Percentiles rank a stretch among this genome's conserved stretches.
These are phyloP conservation scores for Paecilomyces dactylethromorphus DNA, from an alignment of 2,329 filamentous ascomycete species.

Conservation along the genomic window DNA sequence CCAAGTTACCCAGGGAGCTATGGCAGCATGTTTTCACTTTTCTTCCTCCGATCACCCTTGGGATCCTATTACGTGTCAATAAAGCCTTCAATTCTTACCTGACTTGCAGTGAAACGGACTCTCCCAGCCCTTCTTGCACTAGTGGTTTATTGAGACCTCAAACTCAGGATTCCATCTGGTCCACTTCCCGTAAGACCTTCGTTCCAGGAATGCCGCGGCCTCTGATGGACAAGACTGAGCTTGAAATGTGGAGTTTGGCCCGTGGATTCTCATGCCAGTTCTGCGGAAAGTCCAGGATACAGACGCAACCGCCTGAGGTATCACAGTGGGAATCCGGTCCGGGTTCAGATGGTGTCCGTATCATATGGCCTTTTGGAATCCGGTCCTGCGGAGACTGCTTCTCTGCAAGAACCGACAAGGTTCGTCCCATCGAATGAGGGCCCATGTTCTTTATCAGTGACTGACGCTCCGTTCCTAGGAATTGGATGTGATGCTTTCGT, in stretches of 20 bases:
- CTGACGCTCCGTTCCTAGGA: constrained; percentile 49
- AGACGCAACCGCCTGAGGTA: constrained; percentile 23
- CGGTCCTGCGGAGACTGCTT: constrained; percentile 64
- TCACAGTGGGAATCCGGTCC: constrained; percentile 55
- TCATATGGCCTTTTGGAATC: constrained; percentile 66
- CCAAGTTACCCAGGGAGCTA: constrained; percentile 52
- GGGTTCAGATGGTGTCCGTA: constrained; percentile 52
- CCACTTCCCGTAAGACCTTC: constrained; percentile 58
- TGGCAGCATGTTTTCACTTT: constrained; percentile 67
- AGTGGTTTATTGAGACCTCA: constrained; percentile 24
- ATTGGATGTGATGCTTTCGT: constrained; percentile 60
- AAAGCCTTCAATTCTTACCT: constrained; percentile 59
- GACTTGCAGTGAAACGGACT: constrained; percentile 37
- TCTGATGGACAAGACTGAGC: constrained; percentile 57
- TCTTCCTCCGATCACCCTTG: constrained; percentile 57
- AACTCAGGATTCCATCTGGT: constrained; percentile 65
- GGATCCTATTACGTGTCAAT: constrained; percentile 61
- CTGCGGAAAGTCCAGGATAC: constrained; percentile 45
- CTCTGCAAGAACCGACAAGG: constrained; percentile 55
- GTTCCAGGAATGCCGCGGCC: constrained; percentile 64
- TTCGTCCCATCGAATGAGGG: constrained; percentile 34
- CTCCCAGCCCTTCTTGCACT: constrained; percentile 25
- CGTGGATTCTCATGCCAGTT: constrained; percentile 61
- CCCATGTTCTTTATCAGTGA: constrained; percentile 9
- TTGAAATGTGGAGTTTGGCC: constrained; percentile 69